Base-by-base conservation (phyloP, 306 rosid genomes). In the Abrus precatorius region DNA sequence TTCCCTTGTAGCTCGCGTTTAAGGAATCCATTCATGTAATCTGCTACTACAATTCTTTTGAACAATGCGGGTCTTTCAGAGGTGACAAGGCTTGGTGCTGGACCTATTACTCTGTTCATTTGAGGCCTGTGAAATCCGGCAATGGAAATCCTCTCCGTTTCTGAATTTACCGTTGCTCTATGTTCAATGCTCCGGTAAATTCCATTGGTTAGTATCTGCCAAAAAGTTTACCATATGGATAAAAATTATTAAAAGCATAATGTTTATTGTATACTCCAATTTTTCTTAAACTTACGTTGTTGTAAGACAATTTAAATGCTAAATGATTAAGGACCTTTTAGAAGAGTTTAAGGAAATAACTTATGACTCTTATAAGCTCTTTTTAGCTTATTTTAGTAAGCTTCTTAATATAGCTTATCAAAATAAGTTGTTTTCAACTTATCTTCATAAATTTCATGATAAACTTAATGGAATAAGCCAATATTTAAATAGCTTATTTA, bases 181-280 rank as follows among this genome's bases (percentile, higher is more conserved):
- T 74, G 81, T n/a, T 82, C 85, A 67, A 82, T 48, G 48, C 85
- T 82, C 27, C 65, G 76, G 43, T 82, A 74, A 75, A 59, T 82
- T 5, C 85, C 85, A 47, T 82, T 82, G 1, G 85, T 82, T n/a
- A 81, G 5, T 74, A 81, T 56, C 85, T 81, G 85, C 34, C n/a
- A 34, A 45, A 65, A 0, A 57, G 73, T 53, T 30, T 53, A 12
- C 6, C 20, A 71, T 32, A 43, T 67, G 13, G 4, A 49, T 28
- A 60, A 59, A n/a, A 78, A 29, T 28, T 50, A 30, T 27, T 11
- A 38, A 66, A 53, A 5, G 59, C 6, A 20, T 9, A 38, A 20
- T 54, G 66, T 10, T 54, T 1, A 30, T 7, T 13, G 20, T 43
- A 11, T 29, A 30, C 6, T 41, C 54, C 29, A 74, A 2, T 5